Evolutionary conservation across 768 basidiomycete species (phyloP), one percentile per base, ranked within the genome.

Genomic region (Tylopilus felleus): DNA sequence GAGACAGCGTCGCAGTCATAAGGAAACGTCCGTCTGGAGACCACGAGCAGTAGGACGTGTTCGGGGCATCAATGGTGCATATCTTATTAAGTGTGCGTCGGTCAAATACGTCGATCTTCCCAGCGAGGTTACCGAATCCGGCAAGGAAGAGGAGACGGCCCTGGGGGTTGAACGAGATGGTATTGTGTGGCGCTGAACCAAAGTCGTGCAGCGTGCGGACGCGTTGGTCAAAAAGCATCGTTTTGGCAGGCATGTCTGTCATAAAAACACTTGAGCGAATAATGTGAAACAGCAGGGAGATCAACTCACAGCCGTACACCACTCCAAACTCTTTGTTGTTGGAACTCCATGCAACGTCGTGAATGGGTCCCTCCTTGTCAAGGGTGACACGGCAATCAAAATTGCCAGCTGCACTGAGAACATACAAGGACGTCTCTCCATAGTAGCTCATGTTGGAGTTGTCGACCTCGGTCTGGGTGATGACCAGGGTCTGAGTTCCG

Each of bases 391-490:
- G 80, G 66, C 91, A 93, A 67, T 98, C 95, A 62, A 94, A 98
- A 61, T 93, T 90, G 16, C 96, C 95, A 9, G 92, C 88, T 17
- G 93, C 85, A 59, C 87, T 93, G 57, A 98, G 82, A 14, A 98
- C 80, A 73, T 96, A 98, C 65, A 99, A 75, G 49, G 92, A 91
- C 3, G 95, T 97, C 76, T 98, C 96, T 50, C 97, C 97, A 61
- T 98, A 99, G 71, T 99, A 99, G 64, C 88, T 94, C 81, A 91
- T 97, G 71, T 96, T 96, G 43, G 91, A 88, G 68, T 91, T 92
- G 66, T 99, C 96, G 49, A 98, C 95, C 64, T 99, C 97, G 5
- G 95, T 96, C 65, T 95, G 93, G 0, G 96, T 95, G 35, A 98
- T 73, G 55, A 98, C 80, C 51, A 99, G 76, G 2, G 95, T 88